Evolutionary conservation across 371 early-diverging fungal genomes (phyloP), one percentile per base, ranked within the genome.

Genomic region (Thermomucor indicae-seudaticae): DNA sequence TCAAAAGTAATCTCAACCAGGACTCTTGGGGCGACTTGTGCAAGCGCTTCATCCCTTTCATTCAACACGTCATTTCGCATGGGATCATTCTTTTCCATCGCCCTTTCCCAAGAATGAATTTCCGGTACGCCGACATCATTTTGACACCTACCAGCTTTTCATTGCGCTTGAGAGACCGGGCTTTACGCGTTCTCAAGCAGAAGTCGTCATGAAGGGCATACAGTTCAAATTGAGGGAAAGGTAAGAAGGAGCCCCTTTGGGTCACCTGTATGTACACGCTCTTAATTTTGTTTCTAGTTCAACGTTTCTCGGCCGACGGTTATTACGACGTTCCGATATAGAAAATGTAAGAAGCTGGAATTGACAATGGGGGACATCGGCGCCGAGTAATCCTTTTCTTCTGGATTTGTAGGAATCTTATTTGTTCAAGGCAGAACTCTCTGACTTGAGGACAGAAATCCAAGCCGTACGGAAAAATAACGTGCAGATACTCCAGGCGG

Each of bases 391-490:
- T n/a, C n/a, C n/a, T n/a, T n/a, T n/a, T n/a, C n/a, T n/a, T n/a
- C n/a, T n/a, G n/a, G n/a, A n/a, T 17, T 47, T 24, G n/a, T 47
- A 53, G 71, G 72, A 86, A 49, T 70, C 82, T 0, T 91, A 91
- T 56, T 53, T 89, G 51, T 88, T 85, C 64, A 82, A 84, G 47
- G 91, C 92, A 14, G 86, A 85, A 4, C 62, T 92, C 39, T 78
- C 83, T 14, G 93, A 94, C 55, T 78, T 96, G 37, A 77, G 91
- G 46, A 92, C 88, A 28, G 96, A 96, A 57, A 81, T 93, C 19
- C 88, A 90, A 47, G 78, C 91, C 32, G 67, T 92, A 43, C 83
- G 93, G 39, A 85, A 89, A 54, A 95, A 91, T 63, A 93, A 94
- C 65, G 85, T 85, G 22, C 83, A 87, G 16, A 72, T 79, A 17